phyloP scores from a whole-genome alignment of 2,329 filamentous ascomycete genomes.

The Hypoxylon sp. region DNA sequence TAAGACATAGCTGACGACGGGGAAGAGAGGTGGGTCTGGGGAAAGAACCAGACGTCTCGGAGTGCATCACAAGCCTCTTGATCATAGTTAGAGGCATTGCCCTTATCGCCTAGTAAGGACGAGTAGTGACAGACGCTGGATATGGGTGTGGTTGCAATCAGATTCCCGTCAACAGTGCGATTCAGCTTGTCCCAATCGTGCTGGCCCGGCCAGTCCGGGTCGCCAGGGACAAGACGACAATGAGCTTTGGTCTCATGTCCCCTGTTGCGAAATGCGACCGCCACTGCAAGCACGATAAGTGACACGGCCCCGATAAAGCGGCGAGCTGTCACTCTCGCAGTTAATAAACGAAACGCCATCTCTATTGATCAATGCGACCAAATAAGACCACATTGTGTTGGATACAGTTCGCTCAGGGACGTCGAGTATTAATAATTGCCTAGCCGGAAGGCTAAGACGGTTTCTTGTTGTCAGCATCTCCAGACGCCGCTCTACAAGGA shows the following conservation, averaged over 20 bases:
- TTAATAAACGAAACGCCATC: not conserved
- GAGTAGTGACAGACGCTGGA: slow-evolving; percentile 66
- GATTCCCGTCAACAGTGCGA: slow-evolving; percentile 62
- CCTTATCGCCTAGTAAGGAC: not conserved
- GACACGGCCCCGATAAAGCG: not conserved
- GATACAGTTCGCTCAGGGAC: not conserved
- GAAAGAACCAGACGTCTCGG: slow-evolving; percentile 34
- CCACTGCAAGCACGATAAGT: not conserved
- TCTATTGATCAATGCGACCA: not conserved
- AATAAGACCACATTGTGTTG: no score
- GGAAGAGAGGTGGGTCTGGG: slow-evolving; percentile 28
- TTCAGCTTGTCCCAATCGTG: slow-evolving; percentile 67
- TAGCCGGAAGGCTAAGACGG: not conserved
- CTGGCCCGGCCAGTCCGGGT: slow-evolving; percentile 67
- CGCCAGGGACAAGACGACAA: slow-evolving; percentile 66
- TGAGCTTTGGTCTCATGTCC: not conserved
- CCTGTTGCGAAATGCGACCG: slow-evolving; percentile 1
- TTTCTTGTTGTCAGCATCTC: no score
- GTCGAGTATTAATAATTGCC: not conserved
- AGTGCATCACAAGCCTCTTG: slow-evolving; percentile 45
- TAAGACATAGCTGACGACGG: slow-evolving; percentile 50
- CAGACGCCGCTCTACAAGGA: no score
- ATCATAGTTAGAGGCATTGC: slow-evolving; percentile 58
- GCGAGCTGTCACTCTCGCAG: not conserved
- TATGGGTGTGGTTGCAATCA: slow-evolving; percentile 68